These are phyloP conservation scores for Boletus fagicola DNA, from an alignment of 768 basidiomycete genomes.

Conservation along the genomic window DNA sequence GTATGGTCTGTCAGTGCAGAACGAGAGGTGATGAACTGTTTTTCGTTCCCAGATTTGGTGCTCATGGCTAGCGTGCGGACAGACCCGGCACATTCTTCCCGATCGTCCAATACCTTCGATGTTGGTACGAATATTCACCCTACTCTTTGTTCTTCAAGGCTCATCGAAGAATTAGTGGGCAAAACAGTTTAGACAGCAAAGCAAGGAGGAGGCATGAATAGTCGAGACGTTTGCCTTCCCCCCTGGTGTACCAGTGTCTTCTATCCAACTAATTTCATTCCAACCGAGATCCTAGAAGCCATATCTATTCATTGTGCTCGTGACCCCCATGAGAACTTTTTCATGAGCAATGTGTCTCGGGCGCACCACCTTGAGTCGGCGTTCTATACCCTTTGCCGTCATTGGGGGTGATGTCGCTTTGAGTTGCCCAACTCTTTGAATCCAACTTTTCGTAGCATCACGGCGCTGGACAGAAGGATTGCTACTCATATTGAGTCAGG, in stretches of 20 bases:
- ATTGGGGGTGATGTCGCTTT: slow-evolving; percentile 43
- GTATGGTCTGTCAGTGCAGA: slow-evolving; percentile 74
- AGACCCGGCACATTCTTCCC: slow-evolving; percentile 63
- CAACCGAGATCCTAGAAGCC: background rate
- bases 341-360: background rate
- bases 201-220: slow-evolving; percentile 13
- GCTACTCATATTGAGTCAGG: slow-evolving; percentile 40
- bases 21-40: slow-evolving; percentile 56
- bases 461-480: slow-evolving; percentile 39
- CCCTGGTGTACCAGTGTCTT: background rate
- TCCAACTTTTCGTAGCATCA: slow-evolving; percentile 27
- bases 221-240: background rate
- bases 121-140: slow-evolving; percentile 48
- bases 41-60: background rate
- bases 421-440: slow-evolving; percentile 39
- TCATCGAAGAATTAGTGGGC: slow-evolving; percentile 41
- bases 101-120: slow-evolving; percentile 75
- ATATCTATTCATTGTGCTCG: slow-evolving; percentile 5
- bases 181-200: slow-evolving; percentile 43
- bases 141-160: background rate
- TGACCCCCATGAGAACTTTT: background rate
- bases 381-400: slow-evolving; percentile 10
- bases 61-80: slow-evolving; percentile 9
- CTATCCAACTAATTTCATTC: background rate
- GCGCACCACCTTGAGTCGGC: background rate